Evolutionary conservation across 306 rosid genomes (phyloP), one percentile per base, ranked within the genome.

Genomic region (Quercus cerris): DNA sequence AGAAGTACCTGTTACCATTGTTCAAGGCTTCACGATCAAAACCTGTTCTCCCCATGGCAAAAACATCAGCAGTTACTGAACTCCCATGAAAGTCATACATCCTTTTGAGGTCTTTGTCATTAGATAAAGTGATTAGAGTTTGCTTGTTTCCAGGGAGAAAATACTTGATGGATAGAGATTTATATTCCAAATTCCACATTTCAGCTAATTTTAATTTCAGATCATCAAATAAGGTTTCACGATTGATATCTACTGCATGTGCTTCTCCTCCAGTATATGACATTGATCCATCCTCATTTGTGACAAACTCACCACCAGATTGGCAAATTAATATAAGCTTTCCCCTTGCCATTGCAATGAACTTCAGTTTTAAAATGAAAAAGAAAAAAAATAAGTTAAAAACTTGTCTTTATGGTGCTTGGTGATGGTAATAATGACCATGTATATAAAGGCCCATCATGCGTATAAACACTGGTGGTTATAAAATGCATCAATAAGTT

Each of bases 271-370:
- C 87, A n/a, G 41, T 22, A 79, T 86, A 89, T 8, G 83, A 84
- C 88, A 86, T 78, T 18, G 90, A 77, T 73, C 90, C 92, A 67
- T 89, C 87, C 12, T 84, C 90, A 73, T 79, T 85, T 75, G 76
- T 70, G 13, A 70, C 33, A 17, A 89, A 84, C 56, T 84, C 79
- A 20, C 92, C 89, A 64, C 86, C 76, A 52, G 81, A 84, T 55
- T 89, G 92, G 78, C 90, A 86, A 75, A 89, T 89, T 55, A 89
- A 72, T 75, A 89, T 89, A 55, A 89, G 88, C 86, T 89, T 89
- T 55, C 84, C 80, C 86, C 80, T 86, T 66, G 46, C 86, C 92
- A 89, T 86, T 71, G 62, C 77, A 52, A 41, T 35, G 68, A 74
- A 38, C 89, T 80, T 57, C 79, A 82, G n/a, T 44, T 49, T 12